Evolutionary conservation across 2,329 filamentous ascomycete species (phyloP).

Genomic region (Fusarium transvaalense): DNA sequence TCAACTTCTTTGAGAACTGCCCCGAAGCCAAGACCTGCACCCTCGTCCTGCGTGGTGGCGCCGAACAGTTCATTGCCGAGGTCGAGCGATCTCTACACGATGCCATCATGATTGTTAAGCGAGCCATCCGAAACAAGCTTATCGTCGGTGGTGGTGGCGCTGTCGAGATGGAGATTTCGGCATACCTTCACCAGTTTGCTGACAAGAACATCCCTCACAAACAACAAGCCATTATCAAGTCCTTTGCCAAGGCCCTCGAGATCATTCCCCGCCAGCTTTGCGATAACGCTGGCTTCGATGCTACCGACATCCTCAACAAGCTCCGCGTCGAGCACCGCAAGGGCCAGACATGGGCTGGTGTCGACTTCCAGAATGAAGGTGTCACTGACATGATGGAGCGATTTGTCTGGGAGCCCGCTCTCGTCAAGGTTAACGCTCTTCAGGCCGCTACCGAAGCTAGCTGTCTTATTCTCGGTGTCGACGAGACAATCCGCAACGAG

Average conservation of each 20-base stretch:
- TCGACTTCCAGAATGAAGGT: constrained; percentile 93
- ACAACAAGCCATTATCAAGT: constrained; percentile 97
- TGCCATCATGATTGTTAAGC: constrained; percentile 99
- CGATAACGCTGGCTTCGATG: constrained; percentile 98
- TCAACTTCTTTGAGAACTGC: constrained; percentile 98
- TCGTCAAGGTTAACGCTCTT: constrained; percentile 97
- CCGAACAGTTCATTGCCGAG: constrained; percentile 99
- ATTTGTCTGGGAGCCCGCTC: constrained; percentile 97
- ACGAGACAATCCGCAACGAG: constrained; percentile 99
- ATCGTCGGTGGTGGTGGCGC: constrained; percentile 97
- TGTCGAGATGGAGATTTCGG: constrained; percentile 95
- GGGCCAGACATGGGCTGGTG: constrained; percentile 92
- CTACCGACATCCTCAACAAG: constrained; percentile 96
- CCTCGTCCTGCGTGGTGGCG: constrained; percentile 91
- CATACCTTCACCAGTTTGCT: constrained; percentile 91
- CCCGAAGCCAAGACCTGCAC: constrained; percentile 97
- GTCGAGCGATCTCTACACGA: constrained; percentile 98
- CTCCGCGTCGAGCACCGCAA: constrained; percentile 96
- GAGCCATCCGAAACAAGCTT: constrained; percentile 91
- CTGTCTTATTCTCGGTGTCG: constrained; percentile 94
- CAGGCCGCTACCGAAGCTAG: constrained; percentile 95
- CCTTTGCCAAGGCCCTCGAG: constrained; percentile 96
- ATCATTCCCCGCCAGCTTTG: constrained; percentile 96
- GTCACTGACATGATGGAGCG: constrained; percentile 93
- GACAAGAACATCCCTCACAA: constrained; percentile 94